Base-by-base conservation (phyloP, 1,139 yeast species). In the Zygoascus hellenicus region DNA sequence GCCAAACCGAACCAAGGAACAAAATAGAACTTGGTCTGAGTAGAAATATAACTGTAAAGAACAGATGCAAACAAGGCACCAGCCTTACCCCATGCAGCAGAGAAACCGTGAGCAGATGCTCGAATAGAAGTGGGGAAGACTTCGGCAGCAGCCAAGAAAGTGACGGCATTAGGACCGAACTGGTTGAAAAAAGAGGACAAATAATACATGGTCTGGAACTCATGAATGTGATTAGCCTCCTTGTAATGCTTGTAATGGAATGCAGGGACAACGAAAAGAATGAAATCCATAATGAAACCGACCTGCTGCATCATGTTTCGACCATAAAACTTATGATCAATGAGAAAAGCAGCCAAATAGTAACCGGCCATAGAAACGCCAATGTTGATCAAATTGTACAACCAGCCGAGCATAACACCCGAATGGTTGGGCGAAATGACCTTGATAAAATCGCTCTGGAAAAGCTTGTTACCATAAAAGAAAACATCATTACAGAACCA, bases 401-500 rank as follows among this genome's bases (percentile, higher is more conserved):
- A 69, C 76, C 70, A 66, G 76, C 95, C 95, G 53, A 80, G 90
- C 94, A 61, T 90, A 84, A 70, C 95, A 81, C 62, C 85, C 80
- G 59, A 84, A 71, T 54, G 78, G 70, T 54, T 70, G 61, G 77
- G 88, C 79, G 58, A 83, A 75, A 67, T 83, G 79, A 52, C 71
- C 60, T 38, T 76, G 71, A 52, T 81, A 73, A 52, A 95, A 82
- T 69, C 75, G 80, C 70, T 92, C 94, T 66, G 70, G 68, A 66
- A 66, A 62, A 90, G 87, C 56, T 95, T 80, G 69, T 83, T 80
- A 70, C 94, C 83, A 67, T 92, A 92, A 76, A 81, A 89, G 52
- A 97, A 96, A 65, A 92, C 87, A 75, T 92, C 98, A 69, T 90
- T 78, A 74, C 83, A 75, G 75, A 90, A 90, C 98, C 98, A 92